These are phyloP conservation scores for Diaporthe amygdali DNA, from an alignment of 2,329 filamentous ascomycete species.

Conservation along the genomic window DNA sequence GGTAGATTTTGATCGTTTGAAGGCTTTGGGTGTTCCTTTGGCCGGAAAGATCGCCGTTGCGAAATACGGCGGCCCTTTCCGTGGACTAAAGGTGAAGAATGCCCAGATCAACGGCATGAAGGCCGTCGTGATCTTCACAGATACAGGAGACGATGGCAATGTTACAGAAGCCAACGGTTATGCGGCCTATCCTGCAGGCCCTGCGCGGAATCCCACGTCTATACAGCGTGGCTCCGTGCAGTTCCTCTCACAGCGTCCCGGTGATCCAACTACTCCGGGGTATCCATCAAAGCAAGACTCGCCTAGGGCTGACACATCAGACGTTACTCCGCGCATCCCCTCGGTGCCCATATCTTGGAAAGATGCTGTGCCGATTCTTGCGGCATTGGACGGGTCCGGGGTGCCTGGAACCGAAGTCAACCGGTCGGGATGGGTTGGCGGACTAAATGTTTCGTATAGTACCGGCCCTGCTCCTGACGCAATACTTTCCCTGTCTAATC, in stretches of 20 bases:
- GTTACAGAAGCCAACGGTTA: slow-evolving; percentile 83
- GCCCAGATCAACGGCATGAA: slow-evolving; percentile 91
- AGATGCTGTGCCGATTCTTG: slow-evolving; percentile 87
- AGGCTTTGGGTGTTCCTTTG: slow-evolving; percentile 75
- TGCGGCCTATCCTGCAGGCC: slow-evolving; percentile 81
- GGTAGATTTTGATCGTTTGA: slow-evolving; percentile 81
- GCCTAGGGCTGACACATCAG: slow-evolving; percentile 73
- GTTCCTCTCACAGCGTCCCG: slow-evolving; percentile 73
- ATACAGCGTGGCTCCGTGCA: slow-evolving; percentile 89
- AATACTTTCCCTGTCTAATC: not conserved
- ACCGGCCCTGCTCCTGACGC: not conserved
- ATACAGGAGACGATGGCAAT: slow-evolving; percentile 87
- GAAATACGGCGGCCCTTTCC: slow-evolving; percentile 86
- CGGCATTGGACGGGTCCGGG: slow-evolving; percentile 77
- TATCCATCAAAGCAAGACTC: slow-evolving; percentile 92
- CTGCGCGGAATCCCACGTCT: slow-evolving; percentile 84
- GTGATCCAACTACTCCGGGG: slow-evolving; percentile 89
- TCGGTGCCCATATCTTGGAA: slow-evolving; percentile 89
- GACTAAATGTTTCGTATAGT: not conserved
- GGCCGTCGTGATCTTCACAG: slow-evolving; percentile 83
- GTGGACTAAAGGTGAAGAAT: slow-evolving; percentile 90
- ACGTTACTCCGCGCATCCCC: slow-evolving; percentile 81
- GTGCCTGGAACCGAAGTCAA: not conserved
- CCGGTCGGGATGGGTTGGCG: not conserved
- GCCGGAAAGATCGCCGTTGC: slow-evolving; percentile 86